Percentiles rank a stretch among this genome's conserved stretches.
Evolutionary conservation across 164 flowering plant species (phyloP).

Genomic region (Liriodendron chinense): DNA sequence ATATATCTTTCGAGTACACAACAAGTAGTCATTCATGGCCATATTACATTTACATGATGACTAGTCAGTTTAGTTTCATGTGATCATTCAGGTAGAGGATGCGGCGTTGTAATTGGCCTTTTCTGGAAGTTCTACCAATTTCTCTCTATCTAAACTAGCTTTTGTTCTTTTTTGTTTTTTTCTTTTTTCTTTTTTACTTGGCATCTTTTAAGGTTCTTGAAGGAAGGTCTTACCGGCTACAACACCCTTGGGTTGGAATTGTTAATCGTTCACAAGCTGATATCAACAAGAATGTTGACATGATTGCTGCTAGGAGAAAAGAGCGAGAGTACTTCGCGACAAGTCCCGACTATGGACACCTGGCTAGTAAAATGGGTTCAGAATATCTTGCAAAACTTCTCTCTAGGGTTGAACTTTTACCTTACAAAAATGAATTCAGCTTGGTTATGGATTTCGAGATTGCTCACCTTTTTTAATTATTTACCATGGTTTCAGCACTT

Average conservation of each 20-base stretch:
- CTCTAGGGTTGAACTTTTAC: conserved; percentile 58
- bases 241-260: conserved; percentile 89
- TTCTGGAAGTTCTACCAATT: not conserved
- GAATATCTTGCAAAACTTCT: conserved; percentile 79
- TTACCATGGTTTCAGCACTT: conserved; percentile 49
- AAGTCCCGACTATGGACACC: conserved; percentile 69
- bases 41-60: no score
- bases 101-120: not conserved
- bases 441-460: not conserved
- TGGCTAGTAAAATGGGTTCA: conserved; percentile 78
- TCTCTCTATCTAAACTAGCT: not conserved
- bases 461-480: not conserved
- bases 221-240: conserved; percentile 66
- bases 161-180: not conserved
- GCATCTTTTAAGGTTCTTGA: conserved; percentile 57
- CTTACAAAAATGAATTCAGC: not conserved
- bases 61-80: no score
- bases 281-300: conserved; percentile 80
- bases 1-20: no score
- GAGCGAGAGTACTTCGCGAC: conserved; percentile 71
- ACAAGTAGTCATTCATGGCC: no score
- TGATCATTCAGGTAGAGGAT: no score
- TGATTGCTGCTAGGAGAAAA: conserved; percentile 82
- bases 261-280: conserved; percentile 91
- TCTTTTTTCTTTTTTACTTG: not conserved